Evolutionary conservation across 2,329 filamentous ascomycete species (phyloP).

Genomic region (Ramularia collo-cygni): DNA sequence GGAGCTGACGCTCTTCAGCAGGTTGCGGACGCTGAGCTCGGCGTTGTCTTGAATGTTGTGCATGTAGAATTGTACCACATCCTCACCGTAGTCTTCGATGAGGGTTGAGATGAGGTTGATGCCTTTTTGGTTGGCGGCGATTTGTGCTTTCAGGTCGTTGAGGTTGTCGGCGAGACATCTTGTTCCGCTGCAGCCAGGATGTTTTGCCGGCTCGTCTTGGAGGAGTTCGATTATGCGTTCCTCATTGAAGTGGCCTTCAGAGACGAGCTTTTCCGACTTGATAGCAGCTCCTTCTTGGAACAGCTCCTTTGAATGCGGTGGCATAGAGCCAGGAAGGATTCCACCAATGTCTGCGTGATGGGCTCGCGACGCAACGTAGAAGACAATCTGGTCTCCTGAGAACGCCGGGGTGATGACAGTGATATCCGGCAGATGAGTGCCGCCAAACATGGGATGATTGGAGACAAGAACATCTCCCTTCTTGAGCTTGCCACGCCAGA

Average conservation of each 20-base stretch:
- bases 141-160: conserved; percentile 79
- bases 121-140: conserved; percentile 80
- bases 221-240: conserved; percentile 62
- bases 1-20: conserved; percentile 65
- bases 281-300: conserved; percentile 52
- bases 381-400: conserved; percentile 66
- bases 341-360: conserved; percentile 83
- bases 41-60: conserved; percentile 73
- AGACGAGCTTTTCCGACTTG: conserved; percentile 61
- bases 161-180: conserved; percentile 75
- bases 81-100: conserved; percentile 70
- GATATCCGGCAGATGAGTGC: conserved; percentile 77
- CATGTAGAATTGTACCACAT: conserved; percentile 80
- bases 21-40: conserved; percentile 64
- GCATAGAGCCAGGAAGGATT: conserved; percentile 77
- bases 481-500: conserved; percentile 72
- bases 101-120: conserved; percentile 68
- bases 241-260: conserved; percentile 71
- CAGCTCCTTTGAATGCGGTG: conserved; percentile 60
- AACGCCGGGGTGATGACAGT: conserved; percentile 77
- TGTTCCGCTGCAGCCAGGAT: conserved; percentile 70
- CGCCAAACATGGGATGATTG: conserved; percentile 78
- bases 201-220: conserved; percentile 64
- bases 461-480: conserved; percentile 76
- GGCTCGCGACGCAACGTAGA: conserved; percentile 73